phyloP scores from a whole-genome alignment of 2,329 filamentous ascomycete species.

The Sclerotinia borealis region DNA sequence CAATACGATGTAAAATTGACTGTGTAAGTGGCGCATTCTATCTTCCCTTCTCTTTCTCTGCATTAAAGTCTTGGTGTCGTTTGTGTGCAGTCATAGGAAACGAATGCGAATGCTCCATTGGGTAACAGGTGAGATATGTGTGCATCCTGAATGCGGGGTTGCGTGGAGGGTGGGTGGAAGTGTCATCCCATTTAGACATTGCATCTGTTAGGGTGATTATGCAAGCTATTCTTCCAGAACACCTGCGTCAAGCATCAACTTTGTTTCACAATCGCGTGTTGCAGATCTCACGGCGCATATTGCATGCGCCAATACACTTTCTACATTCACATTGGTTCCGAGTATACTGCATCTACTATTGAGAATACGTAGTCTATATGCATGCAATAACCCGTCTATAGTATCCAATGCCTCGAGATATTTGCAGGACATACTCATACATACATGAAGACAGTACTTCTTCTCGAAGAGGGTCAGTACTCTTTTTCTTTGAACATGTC shows the following conservation, averaged over 20 bases:
- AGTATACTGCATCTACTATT: not conserved
- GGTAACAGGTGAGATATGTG: not conserved
- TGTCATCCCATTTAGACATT: not conserved
- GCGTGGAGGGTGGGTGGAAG: not conserved
- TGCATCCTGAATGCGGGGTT: not conserved
- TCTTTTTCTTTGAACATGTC: not conserved
- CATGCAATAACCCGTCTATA: not conserved
- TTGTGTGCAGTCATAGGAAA: not conserved
- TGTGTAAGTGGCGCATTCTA: not conserved
- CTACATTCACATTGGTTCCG: not conserved
- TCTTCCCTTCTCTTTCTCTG: not conserved
- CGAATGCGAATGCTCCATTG: not conserved
- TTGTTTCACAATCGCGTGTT: not conserved
- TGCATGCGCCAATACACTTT: not conserved
- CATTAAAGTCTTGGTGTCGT: not conserved
- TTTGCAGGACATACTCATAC: not conserved
- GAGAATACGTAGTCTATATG: not conserved
- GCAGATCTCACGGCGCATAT: not conserved
- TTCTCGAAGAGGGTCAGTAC: not conserved
- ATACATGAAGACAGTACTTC: not conserved
- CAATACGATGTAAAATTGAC: not conserved
- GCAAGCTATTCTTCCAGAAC: not conserved
- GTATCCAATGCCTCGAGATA: not conserved
- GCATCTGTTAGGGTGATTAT: not conserved
- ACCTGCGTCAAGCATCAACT: not conserved